A percentile compares a stretch with the other conserved stretches of the same genome.
phyloP scores from a whole-genome alignment of 805 yeast species.

The Yarrowia sp. region DNA sequence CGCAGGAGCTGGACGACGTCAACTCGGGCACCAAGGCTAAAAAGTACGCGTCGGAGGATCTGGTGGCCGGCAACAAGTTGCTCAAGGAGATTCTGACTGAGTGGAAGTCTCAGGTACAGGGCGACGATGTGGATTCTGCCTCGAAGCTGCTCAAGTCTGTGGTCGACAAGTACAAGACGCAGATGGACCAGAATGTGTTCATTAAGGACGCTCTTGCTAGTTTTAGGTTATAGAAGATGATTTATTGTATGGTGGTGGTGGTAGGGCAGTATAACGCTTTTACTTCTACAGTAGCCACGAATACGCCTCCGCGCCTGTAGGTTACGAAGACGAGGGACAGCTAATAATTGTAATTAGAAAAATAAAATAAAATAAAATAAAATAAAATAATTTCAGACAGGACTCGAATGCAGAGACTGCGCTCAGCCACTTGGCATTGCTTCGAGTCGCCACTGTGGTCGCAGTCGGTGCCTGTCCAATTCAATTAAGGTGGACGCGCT shows the following conservation, averaged over 20 bases:
- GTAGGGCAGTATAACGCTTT: no score
- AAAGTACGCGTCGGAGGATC: constrained; percentile 53
- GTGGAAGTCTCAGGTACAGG: constrained; percentile 14
- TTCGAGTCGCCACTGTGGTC: no score
- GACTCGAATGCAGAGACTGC: no score
- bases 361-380: no score
- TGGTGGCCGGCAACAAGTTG: constrained; percentile 49
- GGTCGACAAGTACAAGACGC: not conserved
- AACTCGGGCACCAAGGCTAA: constrained; percentile 35
- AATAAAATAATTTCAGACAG: no score
- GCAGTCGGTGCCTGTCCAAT: no score
- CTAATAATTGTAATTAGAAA: no score
- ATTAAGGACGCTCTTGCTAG: constrained; percentile 7
- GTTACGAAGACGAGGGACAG: no score
- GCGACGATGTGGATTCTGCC: not conserved
- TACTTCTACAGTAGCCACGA: no score
- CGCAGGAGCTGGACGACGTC: constrained; percentile 68
- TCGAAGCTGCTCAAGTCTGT: not conserved
- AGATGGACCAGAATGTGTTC: constrained; percentile 12
- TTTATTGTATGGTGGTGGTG: no score
- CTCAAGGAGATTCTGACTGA: constrained; percentile 17
- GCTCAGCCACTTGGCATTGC: no score
- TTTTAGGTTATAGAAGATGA: constrained; percentile 1
- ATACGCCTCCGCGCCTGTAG: no score
- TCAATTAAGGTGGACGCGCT: not conserved